Evolutionary conservation across 1,284 basidiomycete genomes (phyloP).

Genomic region (Cutaneotrichosporon sp.): DNA sequence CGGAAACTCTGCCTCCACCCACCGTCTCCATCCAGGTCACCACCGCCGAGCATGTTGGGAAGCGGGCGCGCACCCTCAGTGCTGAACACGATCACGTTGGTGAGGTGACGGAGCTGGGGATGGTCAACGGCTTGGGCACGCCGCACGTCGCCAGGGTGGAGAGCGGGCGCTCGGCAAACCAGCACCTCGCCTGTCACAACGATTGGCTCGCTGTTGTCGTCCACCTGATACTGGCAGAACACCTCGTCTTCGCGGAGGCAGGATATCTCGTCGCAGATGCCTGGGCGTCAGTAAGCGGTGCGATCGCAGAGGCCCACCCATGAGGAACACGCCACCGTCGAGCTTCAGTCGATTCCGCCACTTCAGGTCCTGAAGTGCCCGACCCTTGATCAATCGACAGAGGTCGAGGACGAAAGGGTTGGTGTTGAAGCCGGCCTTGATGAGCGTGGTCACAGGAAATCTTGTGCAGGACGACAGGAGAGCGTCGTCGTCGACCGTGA

Average conservation of each 20-base stretch:
- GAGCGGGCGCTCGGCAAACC: conserved; percentile 51
- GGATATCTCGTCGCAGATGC: conserved; percentile 49
- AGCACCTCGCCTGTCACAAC: conserved; percentile 44
- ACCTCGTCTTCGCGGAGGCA: conserved; percentile 47
- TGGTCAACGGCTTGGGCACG: conserved; percentile 44
- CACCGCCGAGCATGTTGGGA: conserved; percentile 53
- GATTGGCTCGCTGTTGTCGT: conserved; percentile 27
- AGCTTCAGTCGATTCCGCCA: conserved; percentile 50
- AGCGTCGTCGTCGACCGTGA: conserved; percentile 32
- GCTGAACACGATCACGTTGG: conserved; percentile 54
- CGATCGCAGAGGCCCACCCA: conserved; percentile 34
- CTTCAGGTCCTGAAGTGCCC: conserved; percentile 51
- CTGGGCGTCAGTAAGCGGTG: conserved; percentile 29
- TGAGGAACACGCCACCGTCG: conserved; percentile 45
- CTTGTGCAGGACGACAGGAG: conserved; percentile 31
- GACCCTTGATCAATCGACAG: conserved; percentile 43
- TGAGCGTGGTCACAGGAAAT: conserved; percentile 46
- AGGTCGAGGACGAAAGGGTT: conserved; percentile 50
- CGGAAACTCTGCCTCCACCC: conserved; percentile 8
- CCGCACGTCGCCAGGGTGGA: conserved; percentile 50
- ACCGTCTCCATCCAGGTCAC: conserved; percentile 53
- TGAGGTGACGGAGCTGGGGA: conserved; percentile 45
- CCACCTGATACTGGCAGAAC: conserved; percentile 51
- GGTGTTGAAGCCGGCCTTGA: conserved; percentile 43
- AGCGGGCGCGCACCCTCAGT: conserved; percentile 45